phyloP scores from a whole-genome alignment of 495 filamentous ascomycete genomes.

The Neurospora sp. region DNA sequence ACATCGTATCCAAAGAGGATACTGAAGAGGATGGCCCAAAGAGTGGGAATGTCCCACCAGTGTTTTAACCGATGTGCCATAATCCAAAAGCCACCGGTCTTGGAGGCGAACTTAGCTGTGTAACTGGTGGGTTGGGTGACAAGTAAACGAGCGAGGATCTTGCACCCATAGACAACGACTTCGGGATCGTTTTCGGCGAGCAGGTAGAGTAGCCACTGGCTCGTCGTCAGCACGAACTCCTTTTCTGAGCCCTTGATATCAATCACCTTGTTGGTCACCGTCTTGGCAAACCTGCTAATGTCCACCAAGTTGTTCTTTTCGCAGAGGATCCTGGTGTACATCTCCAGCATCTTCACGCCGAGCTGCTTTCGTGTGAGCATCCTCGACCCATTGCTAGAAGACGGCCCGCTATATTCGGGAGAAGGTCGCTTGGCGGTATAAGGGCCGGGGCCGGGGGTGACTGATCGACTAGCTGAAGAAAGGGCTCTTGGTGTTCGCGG shows the following conservation, averaged over 20 bases:
- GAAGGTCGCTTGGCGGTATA: constrained; percentile 21
- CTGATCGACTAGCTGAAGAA: constrained; percentile 27
- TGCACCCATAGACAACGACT: constrained; percentile 69
- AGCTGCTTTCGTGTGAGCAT: constrained; percentile 48
- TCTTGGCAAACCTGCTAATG: constrained; percentile 82
- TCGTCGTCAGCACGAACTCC: constrained; percentile 29
- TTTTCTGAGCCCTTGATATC: constrained; percentile 8
- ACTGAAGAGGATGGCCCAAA: constrained; percentile 87
- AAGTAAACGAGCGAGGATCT: constrained; percentile 79
- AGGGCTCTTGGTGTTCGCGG: constrained; percentile 41
- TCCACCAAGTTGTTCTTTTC: constrained; percentile 53
- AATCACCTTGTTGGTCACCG: constrained; percentile 89
- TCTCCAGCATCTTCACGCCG: constrained; percentile 63
- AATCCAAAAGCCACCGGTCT: constrained; percentile 75
- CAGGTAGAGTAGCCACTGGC: constrained; percentile 87
- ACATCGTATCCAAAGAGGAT: constrained; percentile 80
- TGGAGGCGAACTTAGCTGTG: constrained; percentile 72
- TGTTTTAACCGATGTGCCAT: constrained; percentile 70
- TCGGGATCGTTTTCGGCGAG: constrained; percentile 79
- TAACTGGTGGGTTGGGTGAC: constrained; percentile 69
- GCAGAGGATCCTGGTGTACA: constrained; percentile 79
- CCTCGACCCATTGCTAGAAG: constrained; percentile 11
- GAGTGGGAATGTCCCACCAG: constrained; percentile 77
- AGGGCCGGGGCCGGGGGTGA: constrained; percentile 21
- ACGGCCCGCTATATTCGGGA: constrained; percentile 12